Evolutionary conservation across 495 filamentous ascomycete genomes (phyloP).

Genomic region (Cudoniella acicularis): DNA sequence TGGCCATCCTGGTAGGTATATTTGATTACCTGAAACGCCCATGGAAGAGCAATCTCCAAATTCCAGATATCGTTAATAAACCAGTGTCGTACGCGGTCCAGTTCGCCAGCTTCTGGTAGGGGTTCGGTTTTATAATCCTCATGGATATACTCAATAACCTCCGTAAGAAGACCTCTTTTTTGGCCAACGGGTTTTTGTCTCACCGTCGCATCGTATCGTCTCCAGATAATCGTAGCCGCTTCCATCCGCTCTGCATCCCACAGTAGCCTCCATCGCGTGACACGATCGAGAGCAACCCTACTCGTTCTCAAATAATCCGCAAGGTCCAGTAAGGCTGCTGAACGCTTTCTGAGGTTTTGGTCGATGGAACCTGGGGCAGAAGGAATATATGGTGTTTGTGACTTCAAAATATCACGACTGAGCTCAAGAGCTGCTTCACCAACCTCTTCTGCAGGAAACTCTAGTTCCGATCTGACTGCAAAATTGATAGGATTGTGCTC

Average conservation of each 20-base stretch:
- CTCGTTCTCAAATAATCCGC: constrained; percentile 59
- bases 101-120: constrained; percentile 53
- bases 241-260: constrained; percentile 87
- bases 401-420: constrained; percentile 77
- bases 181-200: constrained; percentile 40
- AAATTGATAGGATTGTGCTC: constrained; percentile 79
- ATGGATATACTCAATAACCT: constrained; percentile 66
- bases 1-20: constrained; percentile 53
- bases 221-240: constrained; percentile 80
- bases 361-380: constrained; percentile 70
- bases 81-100: constrained; percentile 74
- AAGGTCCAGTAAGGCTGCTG: constrained; percentile 66
- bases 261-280: constrained; percentile 74
- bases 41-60: constrained; percentile 71
- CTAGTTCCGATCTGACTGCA: constrained; percentile 53
- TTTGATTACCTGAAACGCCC: constrained; percentile 69
- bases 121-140: constrained; percentile 65
- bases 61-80: constrained; percentile 73
- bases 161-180: constrained; percentile 56
- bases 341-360: constrained; percentile 68
- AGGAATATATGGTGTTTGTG: constrained; percentile 67
- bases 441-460: constrained; percentile 65
- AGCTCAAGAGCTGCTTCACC: constrained; percentile 73
- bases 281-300: constrained; percentile 50
- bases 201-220: constrained; percentile 59